phyloP scores from a whole-genome alignment of 2,329 filamentous ascomycete species.

The Pseudogymnoascus sp. region DNA sequence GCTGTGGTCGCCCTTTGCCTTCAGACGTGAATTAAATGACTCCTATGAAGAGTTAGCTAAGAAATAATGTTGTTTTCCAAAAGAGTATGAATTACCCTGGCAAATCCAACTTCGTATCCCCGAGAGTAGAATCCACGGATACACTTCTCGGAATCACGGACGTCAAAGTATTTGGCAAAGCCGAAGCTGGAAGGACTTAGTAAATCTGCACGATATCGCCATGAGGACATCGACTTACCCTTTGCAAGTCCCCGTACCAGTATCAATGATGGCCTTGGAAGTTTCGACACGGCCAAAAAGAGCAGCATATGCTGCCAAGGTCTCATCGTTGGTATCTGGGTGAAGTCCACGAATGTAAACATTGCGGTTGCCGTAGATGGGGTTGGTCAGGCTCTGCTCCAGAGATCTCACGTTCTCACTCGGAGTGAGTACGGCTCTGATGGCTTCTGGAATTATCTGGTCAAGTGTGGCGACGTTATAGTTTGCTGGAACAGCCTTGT shows the following conservation, averaged over 20 bases:
- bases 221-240: constrained; percentile 50
- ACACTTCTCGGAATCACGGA: constrained; percentile 84
- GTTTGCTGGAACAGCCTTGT: constrained; percentile 25
- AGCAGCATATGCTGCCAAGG: constrained; percentile 70
- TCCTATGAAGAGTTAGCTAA: constrained; percentile 48
- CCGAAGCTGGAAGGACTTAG: constrained; percentile 59
- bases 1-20: constrained; percentile 79
- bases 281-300: constrained; percentile 93
- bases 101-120: constrained; percentile 96
- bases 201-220: not conserved
- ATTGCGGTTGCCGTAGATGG: constrained; percentile 84
- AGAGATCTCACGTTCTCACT: constrained; percentile 81
- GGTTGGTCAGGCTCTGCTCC: constrained; percentile 89
- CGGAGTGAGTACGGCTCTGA: constrained; percentile 81
- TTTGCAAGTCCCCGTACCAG: constrained; percentile 87
- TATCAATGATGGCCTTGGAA: constrained; percentile 97
- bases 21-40: constrained; percentile 96
- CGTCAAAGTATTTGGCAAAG: constrained; percentile 89
- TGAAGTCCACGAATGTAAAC: constrained; percentile 96
- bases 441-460: constrained; percentile 69
- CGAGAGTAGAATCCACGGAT: constrained; percentile 92
- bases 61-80: constrained; percentile 8
- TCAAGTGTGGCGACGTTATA: constrained; percentile 16
- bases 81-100: constrained; percentile 50
- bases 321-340: constrained; percentile 88